Conservation (phyloP, 352 stramenopile species). For the Phytophthora agathidicida region DNA sequence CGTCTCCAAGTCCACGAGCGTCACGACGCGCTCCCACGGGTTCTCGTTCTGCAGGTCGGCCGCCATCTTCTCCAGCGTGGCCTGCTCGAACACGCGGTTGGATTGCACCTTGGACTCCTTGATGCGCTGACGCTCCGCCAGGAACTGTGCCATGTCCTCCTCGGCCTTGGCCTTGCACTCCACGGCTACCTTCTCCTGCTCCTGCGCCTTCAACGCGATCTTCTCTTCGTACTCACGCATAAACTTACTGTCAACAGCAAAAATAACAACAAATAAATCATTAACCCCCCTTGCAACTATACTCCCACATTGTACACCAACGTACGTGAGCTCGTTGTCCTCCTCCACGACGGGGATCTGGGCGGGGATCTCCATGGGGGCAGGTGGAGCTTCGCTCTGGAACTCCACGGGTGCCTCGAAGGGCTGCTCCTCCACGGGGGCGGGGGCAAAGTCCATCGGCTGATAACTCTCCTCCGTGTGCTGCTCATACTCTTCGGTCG, state of each 20-base stretch:
- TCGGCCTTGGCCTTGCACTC: constrained; percentile 76
- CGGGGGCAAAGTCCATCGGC: constrained; percentile 27
- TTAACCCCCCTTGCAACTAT: neutral
- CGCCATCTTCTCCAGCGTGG: constrained; percentile 94
- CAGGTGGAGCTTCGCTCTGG: constrained; percentile 9
- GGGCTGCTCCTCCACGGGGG: constrained; percentile 13
- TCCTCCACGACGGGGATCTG: constrained; percentile 61
- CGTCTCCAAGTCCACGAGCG: constrained; percentile 91
- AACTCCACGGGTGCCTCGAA: constrained; percentile 24
- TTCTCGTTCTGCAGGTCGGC: constrained; percentile 95
- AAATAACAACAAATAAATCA: constrained; percentile 5
- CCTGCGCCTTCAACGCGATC: constrained; percentile 65
- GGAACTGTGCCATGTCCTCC: constrained; percentile 80
- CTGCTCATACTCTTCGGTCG: constrained; percentile 21
- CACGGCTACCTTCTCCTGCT: constrained; percentile 78
- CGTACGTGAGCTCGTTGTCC: constrained; percentile 80
- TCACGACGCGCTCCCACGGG: constrained; percentile 94
- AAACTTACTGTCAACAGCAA: constrained; percentile 54
- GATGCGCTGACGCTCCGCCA: constrained; percentile 81
- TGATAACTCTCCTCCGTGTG: constrained; percentile 27
- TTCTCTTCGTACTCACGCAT: constrained; percentile 75
- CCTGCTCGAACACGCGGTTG: constrained; percentile 94
- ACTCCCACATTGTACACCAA: neutral
- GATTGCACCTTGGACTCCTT: constrained; percentile 92
- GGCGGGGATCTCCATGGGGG: constrained; percentile 33